Base-by-base conservation (phyloP, 208 protist genomes). In the Naegleria fowleri region DNA sequence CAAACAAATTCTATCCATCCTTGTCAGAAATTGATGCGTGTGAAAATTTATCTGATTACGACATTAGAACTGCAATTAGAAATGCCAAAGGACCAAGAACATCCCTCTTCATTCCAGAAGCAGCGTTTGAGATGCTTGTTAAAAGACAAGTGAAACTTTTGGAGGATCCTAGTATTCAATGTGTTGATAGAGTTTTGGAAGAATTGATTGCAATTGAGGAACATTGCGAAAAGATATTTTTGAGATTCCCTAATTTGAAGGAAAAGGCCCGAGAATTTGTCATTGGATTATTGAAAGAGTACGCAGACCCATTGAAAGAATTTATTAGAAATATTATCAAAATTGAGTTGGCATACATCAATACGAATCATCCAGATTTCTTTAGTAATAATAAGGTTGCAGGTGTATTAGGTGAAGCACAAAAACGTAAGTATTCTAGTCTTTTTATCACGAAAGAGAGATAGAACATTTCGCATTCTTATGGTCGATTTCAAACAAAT, bases 311-410 rank as follows among this genome's bases (percentile, higher is more conserved):
- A 16, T 96, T 96, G 15, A 95, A 94, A 84, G 59, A 75, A 3
- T 97, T 98, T 94, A 97, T 99, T 83, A 94, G 94, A 91, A 98
- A 97, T 92, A 93, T 99, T 79, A 98, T 99, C 90, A 93, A 93
- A 51, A 97, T 98, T 59, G 97, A 99, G 92, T 93, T 97, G n/a
- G 96, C 97, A 55, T 99, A 98, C 92, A 98, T 99, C 91, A 99
- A 99, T 95, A 98, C 98, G 58, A 97, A 96, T 92, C 96, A 97
- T 91, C 94, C 95, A 33, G 95, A 97, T 90, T 97, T 97, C 88
- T 94, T 95, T 33, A 58, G 92, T 29, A 93, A 91, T 38, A 91
- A 91, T 40, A 38, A 43, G n/a, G 11, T 5, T 51, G 48, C 38
- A 79, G 16, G 55, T 41, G 5, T n/a, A 33, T 16, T 79, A 41